These are phyloP conservation scores for Coniosporium uncinatum DNA, from an alignment of 2,329 filamentous ascomycete species.

Conservation along the genomic window DNA sequence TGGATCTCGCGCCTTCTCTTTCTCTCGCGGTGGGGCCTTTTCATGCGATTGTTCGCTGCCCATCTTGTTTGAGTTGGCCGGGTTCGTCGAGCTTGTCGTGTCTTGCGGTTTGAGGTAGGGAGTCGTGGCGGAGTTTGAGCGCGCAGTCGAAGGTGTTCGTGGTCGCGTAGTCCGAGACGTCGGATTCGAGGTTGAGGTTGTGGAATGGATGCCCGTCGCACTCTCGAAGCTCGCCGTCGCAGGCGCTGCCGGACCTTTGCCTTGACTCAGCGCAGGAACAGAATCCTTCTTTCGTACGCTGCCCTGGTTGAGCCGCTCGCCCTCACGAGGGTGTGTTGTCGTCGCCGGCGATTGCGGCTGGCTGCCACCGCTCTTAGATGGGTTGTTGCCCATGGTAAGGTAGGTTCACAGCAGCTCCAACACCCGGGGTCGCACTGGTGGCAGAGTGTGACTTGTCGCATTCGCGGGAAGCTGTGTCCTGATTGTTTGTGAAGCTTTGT, in stretches of 20 bases:
- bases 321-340: slow-evolving; percentile 1
- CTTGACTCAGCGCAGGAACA: neutral
- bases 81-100: neutral
- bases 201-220: slow-evolving; percentile 8
- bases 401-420: neutral
- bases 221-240: slow-evolving; percentile 5
- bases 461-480: too few relatives aligned
- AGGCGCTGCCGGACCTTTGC: slow-evolving; percentile 1
- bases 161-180: slow-evolving; percentile 13
- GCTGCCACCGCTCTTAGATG: neutral
- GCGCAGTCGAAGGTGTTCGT: too few relatives aligned
- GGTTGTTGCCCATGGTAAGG: neutral
- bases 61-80: slow-evolving; percentile 12
- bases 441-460: too few relatives aligned
- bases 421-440: too few relatives aligned
- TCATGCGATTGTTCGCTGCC: slow-evolving; percentile 32
- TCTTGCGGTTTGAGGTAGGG: neutral
- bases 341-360: neutral
- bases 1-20: neutral
- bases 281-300: neutral
- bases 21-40: slow-evolving; percentile 12
- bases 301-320: neutral
- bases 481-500: too few relatives aligned
- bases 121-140: slow-evolving; percentile 10
- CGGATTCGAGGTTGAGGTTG: slow-evolving; percentile 20